Percentiles rank a stretch among this genome's conserved stretches.
Evolutionary conservation across 2,329 filamentous ascomycete species (phyloP).

Genomic region (Xylariaceae sp.): DNA sequence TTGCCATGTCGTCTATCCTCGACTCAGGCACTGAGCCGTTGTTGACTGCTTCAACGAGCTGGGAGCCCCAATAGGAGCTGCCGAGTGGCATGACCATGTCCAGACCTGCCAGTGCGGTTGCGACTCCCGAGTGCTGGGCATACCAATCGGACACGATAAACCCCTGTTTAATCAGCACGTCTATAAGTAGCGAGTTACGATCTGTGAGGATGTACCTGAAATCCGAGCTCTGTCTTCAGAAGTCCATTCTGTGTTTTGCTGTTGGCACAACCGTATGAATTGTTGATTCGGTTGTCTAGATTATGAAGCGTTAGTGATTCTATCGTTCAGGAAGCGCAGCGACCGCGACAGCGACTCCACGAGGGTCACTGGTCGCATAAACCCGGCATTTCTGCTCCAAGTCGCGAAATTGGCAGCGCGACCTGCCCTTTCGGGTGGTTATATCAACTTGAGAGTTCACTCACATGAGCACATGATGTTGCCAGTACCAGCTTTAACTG

Average conservation of each 20-base stretch:
- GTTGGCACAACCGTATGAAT: constrained; percentile 68
- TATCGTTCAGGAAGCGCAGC: too few relatives aligned
- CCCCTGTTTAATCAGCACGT: constrained; percentile 38
- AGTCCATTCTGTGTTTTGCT: constrained; percentile 63
- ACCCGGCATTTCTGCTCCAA: too few relatives aligned
- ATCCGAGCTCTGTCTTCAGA: constrained; percentile 58
- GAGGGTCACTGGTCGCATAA: too few relatives aligned
- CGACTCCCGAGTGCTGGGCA: constrained; percentile 61
- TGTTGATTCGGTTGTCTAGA: constrained; percentile 70
- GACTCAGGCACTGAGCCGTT: constrained; percentile 55
- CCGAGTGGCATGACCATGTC: constrained; percentile 66
- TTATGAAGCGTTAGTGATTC: too few relatives aligned
- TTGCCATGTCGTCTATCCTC: constrained; percentile 59
- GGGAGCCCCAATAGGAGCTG: constrained; percentile 39
- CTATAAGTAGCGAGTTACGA: background rate
- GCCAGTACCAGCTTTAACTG: constrained; percentile 56
- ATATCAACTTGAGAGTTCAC: too few relatives aligned
- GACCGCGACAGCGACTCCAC: too few relatives aligned
- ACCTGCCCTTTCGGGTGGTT: too few relatives aligned
- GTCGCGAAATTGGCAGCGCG: too few relatives aligned
- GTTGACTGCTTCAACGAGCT: constrained; percentile 53
- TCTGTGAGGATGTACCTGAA: constrained; percentile 35
- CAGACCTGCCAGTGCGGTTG: constrained; percentile 59
- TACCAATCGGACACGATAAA: constrained; percentile 66
- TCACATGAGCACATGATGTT: constrained; percentile 62